Conservation (phyloP, 2,329 filamentous ascomycete genomes). For the Pestalotiopsis sp. region DNA sequence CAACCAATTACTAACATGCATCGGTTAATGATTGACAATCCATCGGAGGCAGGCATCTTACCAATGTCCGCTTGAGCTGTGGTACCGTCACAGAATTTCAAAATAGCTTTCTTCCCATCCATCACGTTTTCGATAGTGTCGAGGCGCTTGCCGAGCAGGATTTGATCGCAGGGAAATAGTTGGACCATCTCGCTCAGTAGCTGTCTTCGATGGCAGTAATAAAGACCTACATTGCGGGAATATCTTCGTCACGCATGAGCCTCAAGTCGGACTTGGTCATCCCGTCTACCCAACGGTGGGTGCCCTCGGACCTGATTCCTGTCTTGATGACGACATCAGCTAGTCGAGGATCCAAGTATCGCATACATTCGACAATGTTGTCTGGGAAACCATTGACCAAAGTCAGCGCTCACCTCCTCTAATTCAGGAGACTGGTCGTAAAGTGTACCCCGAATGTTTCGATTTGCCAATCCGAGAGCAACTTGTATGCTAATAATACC, state of each 20-base stretch:
- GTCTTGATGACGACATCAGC: slow-evolving; percentile 31
- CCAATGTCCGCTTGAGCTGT: not conserved
- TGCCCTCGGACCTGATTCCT: slow-evolving; percentile 21
- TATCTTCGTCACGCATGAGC: not conserved
- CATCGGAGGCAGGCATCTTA: not conserved
- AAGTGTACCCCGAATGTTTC: slow-evolving; percentile 39
- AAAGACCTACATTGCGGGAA: not conserved
- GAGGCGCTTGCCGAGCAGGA: slow-evolving; percentile 13
- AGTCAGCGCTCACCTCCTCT: slow-evolving; percentile 47
- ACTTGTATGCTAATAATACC: slow-evolving; percentile 50
- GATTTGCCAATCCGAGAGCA: slow-evolving; percentile 43
- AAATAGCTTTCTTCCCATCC: slow-evolving; percentile 24
- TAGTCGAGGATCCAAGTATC: slow-evolving; percentile 33
- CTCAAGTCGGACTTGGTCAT: slow-evolving; percentile 34
- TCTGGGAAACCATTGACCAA: slow-evolving; percentile 49
- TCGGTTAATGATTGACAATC: slow-evolving; percentile 1
- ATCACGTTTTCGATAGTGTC: slow-evolving; percentile 24
- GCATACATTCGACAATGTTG: slow-evolving; percentile 47
- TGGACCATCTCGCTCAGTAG: not conserved
- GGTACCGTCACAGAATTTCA: not conserved
- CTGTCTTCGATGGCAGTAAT: not conserved
- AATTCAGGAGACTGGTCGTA: slow-evolving; percentile 44
- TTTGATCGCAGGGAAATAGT: slow-evolving; percentile 31
- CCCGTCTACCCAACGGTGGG: slow-evolving; percentile 17
- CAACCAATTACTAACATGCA: slow-evolving; percentile 52